Base-by-base conservation (phyloP, 306 rosid species). In the Prunus padus region DNA sequence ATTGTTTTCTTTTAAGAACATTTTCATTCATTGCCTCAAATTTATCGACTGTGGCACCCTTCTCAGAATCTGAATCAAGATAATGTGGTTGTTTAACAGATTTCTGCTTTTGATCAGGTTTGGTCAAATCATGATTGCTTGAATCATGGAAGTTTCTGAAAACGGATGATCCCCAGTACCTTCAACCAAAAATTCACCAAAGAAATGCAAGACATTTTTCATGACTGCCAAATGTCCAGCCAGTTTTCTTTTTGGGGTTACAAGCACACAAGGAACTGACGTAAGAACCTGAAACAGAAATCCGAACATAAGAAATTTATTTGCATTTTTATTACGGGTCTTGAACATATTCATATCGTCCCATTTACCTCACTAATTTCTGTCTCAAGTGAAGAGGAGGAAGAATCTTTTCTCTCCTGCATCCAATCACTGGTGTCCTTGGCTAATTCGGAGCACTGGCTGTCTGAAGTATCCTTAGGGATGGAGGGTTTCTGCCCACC, bases 121-220 rank as follows among this genome's bases (percentile, higher is more conserved):
- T 95, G 68, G 84, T 82, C 77, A 77, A 73, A 82, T 90, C 93
- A 50, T 87, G 86, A 87, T 70, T 88, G 80, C 75, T 82, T 59
- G 86, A 79, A 75, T 87, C 86, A 72, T 84, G 84, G 61, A 92
- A 95, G 84, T 90, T 87, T 80, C 76, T 89, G 79, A 95, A 95
- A 74, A 89, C 91, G 46, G 97, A 90, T 75, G 96, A 89, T 72
- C 98, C 97, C 96, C 97, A 73, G 93, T 92, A 75, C 98, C 97
- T 82, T 95, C 97, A 70, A 95, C 98, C 87, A 90, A 65, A 79
- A 90, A 88, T 72, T 90, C 93, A 63, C 97, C 95, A 77, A 84
- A 95, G 74, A 95, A 95, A 88, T 90, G 98, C 93, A 95, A 79
- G 74, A 85, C 91, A 77, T 88, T 87, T 81, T 95, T 95, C 97